Conservation (phyloP, 2,329 filamentous ascomycete genomes). For the Fusarium tuaranense region DNA sequence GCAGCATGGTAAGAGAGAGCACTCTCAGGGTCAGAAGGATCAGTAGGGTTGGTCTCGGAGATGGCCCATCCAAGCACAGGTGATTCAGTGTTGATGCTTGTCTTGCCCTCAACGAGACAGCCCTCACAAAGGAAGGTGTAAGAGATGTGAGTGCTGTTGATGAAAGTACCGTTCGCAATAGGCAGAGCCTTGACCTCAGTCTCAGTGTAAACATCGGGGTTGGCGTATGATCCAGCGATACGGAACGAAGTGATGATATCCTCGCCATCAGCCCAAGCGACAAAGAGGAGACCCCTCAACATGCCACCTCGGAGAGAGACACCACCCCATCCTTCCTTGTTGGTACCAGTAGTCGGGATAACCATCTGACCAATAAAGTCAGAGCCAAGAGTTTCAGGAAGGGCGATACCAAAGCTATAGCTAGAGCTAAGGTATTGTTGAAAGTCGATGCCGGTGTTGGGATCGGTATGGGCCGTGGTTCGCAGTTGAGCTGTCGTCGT, state of each 20-base stretch:
- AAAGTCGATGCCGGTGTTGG: slow-evolving; percentile 60
- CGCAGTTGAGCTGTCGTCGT: slow-evolving; percentile 35
- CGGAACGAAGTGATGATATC: slow-evolving; percentile 50
- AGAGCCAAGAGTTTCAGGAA: slow-evolving; percentile 59
- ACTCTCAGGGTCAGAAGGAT: slow-evolving; percentile 47
- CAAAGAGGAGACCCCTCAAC: slow-evolving; percentile 60
- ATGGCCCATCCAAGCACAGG: slow-evolving; percentile 55
- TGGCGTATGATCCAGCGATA: slow-evolving; percentile 56
- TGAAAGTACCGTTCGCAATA: slow-evolving; percentile 63
- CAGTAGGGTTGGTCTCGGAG: slow-evolving; percentile 48
- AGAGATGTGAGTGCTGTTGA: slow-evolving; percentile 64
- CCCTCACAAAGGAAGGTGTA: slow-evolving; percentile 66
- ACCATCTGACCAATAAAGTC: slow-evolving; percentile 69
- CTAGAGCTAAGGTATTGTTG: slow-evolving; percentile 51
- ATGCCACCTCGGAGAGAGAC: slow-evolving; percentile 60
- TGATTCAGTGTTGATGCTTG: slow-evolving; percentile 43
- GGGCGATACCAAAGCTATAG: slow-evolving; percentile 62
- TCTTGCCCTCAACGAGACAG: slow-evolving; percentile 53
- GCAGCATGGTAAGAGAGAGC: slow-evolving; percentile 54
- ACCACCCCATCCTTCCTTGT: slow-evolving; percentile 57
- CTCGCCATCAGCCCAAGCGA: slow-evolving; percentile 62
- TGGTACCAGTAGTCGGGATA: slow-evolving; percentile 47
- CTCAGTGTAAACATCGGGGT: slow-evolving; percentile 58
- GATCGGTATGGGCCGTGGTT: slow-evolving; percentile 52
- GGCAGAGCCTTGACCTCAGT: slow-evolving; percentile 53